phyloP scores from a whole-genome alignment of 352 stramenopile genomes.

The Globisporangium carolinianum region DNA sequence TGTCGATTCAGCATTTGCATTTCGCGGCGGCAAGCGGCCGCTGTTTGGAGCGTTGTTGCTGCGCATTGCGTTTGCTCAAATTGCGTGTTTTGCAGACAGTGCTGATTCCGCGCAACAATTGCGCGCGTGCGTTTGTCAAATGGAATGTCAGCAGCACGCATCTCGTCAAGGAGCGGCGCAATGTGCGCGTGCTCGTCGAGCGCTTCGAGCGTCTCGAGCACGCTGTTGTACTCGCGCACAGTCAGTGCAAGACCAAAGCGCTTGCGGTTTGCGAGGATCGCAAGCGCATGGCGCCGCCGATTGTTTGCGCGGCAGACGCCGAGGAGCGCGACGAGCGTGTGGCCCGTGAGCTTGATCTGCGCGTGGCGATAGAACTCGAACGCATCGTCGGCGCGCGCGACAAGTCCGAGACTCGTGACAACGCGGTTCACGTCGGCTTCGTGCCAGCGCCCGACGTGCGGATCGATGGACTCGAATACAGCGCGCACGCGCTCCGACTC shows the following conservation, averaged over 20 bases:
- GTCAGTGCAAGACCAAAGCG: conserved; percentile 40
- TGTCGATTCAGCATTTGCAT: neutral
- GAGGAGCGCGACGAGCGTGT: conserved; percentile 42
- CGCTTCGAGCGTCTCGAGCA: conserved; percentile 43
- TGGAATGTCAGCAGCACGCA: conserved; percentile 20
- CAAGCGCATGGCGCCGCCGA: conserved; percentile 31
- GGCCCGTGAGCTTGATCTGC: conserved; percentile 28
- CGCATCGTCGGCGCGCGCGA: conserved; percentile 26
- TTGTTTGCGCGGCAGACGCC: conserved; percentile 33
- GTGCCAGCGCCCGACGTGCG: conserved; percentile 30
- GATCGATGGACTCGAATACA: conserved; percentile 22
- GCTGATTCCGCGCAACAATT: conserved; percentile 32
- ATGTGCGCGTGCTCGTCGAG: conserved; percentile 27
- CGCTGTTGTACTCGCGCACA: conserved; percentile 27
- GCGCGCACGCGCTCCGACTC: conserved; percentile 29
- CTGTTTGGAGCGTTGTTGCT: neutral
- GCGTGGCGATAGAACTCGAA: conserved; percentile 58
- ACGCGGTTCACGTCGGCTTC: conserved; percentile 41
- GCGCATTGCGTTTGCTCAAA: conserved; percentile 5
- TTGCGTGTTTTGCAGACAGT: conserved; percentile 20
- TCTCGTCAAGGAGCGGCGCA: conserved; percentile 29
- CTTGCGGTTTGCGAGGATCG: conserved; percentile 46
- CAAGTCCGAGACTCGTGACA: conserved; percentile 36
- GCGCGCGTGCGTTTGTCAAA: conserved; percentile 21
- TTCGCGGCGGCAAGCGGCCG: conserved; percentile 6